Conservation (phyloP, 345 rosid species). For the Eucalyptus coolabah region DNA sequence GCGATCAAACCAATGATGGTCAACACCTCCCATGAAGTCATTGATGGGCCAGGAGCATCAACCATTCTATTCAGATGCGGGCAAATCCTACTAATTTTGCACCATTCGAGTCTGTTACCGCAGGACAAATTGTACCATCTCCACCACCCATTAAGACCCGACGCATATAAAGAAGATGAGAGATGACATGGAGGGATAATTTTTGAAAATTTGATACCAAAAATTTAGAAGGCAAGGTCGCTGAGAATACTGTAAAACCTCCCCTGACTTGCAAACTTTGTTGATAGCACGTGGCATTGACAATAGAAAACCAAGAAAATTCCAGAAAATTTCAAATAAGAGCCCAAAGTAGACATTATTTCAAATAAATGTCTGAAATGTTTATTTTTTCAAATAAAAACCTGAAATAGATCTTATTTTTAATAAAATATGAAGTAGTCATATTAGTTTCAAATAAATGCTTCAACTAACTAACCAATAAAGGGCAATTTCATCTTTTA, state of each 20-base stretch:
- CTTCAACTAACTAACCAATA: accelerated
- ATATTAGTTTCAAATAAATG: too few species aligned
- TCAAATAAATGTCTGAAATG: accelerated
- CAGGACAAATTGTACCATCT: not conserved
- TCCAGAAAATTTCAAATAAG: accelerated
- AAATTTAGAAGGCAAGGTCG: not conserved
- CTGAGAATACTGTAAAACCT: not conserved
- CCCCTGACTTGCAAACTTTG: not conserved
- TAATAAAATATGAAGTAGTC: accelerated
- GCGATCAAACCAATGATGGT: not conserved
- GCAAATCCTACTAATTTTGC: not conserved
- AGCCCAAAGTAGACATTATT: accelerated
- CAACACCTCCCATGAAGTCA: not conserved
- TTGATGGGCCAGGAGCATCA: not conserved
- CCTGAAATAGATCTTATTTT: accelerated
- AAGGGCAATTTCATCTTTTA: too few species aligned
- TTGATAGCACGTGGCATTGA: not conserved
- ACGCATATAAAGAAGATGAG: not conserved
- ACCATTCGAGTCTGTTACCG: not conserved
- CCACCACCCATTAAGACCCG: not conserved
- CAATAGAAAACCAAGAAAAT: not conserved
- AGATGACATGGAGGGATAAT: not conserved
- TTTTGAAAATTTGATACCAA: not conserved
- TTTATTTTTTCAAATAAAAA: accelerated
- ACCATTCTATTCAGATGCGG: not conserved